Conservation (phyloP, 805 yeast genomes). For the Cyberlindnera japonica region DNA sequence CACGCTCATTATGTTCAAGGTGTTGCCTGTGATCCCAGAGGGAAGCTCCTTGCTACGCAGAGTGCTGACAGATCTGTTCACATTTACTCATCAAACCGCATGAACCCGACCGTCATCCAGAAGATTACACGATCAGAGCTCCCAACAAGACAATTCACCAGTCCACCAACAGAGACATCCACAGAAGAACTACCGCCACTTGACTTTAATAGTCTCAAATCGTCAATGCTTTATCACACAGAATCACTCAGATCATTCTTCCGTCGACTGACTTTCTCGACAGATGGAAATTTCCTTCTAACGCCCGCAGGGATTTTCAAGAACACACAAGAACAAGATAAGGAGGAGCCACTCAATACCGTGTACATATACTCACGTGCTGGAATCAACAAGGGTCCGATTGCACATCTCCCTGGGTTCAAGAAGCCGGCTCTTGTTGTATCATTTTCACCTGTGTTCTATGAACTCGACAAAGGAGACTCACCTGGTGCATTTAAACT, state of each 20-base stretch:
- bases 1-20: constrained; percentile 95
- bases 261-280: constrained; percentile 79
- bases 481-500: constrained; percentile 42
- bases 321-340: constrained; percentile 21
- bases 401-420: constrained; percentile 74
- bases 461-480: constrained; percentile 32
- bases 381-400: constrained; percentile 65
- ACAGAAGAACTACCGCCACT: constrained; percentile 15
- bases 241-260: constrained; percentile 90
- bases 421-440: constrained; percentile 82
- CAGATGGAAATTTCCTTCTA: constrained; percentile 79
- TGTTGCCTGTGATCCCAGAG: constrained; percentile 89
- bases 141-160: constrained; percentile 38
- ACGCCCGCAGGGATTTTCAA: constrained; percentile 73
- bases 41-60: constrained; percentile 77
- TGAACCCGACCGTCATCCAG: constrained; percentile 38
- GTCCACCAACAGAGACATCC: too few species aligned
- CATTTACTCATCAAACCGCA: constrained; percentile 48
- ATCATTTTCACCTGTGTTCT: constrained; percentile 68
- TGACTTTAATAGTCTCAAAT: constrained; percentile 28
- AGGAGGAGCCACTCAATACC: constrained; percentile 53
- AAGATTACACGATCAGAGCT: constrained; percentile 57
- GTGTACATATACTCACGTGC: constrained; percentile 76
- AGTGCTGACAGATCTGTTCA: constrained; percentile 84
- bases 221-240: constrained; percentile 63